These are phyloP conservation scores for Anacardium occidentale DNA, from an alignment of 345 rosid species.

Conservation along the genomic window DNA sequence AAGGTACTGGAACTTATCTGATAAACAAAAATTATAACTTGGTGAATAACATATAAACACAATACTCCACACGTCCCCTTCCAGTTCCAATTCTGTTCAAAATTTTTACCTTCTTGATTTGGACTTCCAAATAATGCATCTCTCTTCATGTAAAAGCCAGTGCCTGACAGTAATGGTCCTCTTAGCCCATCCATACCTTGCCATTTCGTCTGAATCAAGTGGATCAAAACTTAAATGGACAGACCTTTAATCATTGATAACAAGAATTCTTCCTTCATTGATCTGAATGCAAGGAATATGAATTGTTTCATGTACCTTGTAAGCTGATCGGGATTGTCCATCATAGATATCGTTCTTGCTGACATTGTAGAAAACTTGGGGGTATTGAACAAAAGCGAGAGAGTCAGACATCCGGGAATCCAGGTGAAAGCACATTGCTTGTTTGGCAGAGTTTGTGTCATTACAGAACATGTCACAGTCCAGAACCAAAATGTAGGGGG, in stretches of 20 bases:
- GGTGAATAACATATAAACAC: background rate
- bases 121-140: slow-evolving; percentile 7
- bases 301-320: slow-evolving; percentile 22
- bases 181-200: slow-evolving; percentile 21
- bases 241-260: background rate
- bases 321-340: slow-evolving; percentile 27
- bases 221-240: background rate
- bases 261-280: background rate
- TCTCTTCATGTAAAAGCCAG: slow-evolving; percentile 16
- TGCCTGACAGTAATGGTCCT: slow-evolving; percentile 11
- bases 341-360: slow-evolving; percentile 50
- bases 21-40: background rate
- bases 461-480: slow-evolving; percentile 60
- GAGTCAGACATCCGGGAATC: slow-evolving; percentile 32
- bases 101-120: background rate
- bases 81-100: background rate
- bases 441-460: slow-evolving; percentile 44
- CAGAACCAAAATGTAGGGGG: slow-evolving; percentile 41
- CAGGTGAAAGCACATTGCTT: slow-evolving; percentile 49
- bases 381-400: slow-evolving; percentile 49
- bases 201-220: slow-evolving; percentile 6
- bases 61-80: no score
- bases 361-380: slow-evolving; percentile 41
- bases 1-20: slow-evolving; percentile 7
- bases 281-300: background rate